Evolutionary conservation across 208 protist species (phyloP), one percentile per base, ranked within the genome.

Genomic region (Porcisia deanei): DNA sequence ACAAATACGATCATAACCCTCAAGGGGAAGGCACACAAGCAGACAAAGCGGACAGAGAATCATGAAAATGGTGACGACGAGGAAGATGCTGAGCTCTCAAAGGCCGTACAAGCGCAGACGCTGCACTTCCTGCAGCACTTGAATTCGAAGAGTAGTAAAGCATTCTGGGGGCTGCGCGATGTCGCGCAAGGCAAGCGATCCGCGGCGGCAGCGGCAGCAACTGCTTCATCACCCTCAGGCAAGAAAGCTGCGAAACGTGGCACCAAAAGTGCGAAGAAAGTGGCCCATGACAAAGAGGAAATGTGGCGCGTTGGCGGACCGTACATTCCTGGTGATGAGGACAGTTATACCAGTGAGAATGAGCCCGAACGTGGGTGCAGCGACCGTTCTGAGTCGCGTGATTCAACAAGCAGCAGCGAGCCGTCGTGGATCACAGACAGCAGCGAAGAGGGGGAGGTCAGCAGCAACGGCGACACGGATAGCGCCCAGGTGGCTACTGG

Each of bases 141-240:
- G 18, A 73, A 57, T 43, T 75, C 85, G 1, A 60, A 47, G 16
- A 72, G 80, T 43, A 83, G 84, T n/a, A 64, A 86, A 52, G 41
- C 73, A 34, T 92, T 96, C 77, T 96, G 91, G 91, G 76, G 76
- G 3, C 65, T 91, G 49, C 87, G 91, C 41, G 76, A 85, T 39
- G 87, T 91, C 37, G 91, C 91, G 14, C 84, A 87, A 37, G 91
- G 91, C 20, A 89, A 75, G 39, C 59, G 30, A 49, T 39, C 73
- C 30, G 61, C 61, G 30, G n/a, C 77, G 39, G 14, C 52, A 7
- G 39, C 75, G 64, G 67, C 73, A 41, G 43, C 49, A 3, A 7
- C 66, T 39, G 52, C 78, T 12, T 22, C 58, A 25, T 49, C 52
- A 39, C 8, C 69, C 9, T 41, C 69, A 34, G 30, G 61, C n/a